Percentiles rank a stretch among this genome's conserved stretches.
These are phyloP conservation scores for Xylariaceae sp. DNA, from an alignment of 2,329 filamentous ascomycete species.

Conservation along the genomic window DNA sequence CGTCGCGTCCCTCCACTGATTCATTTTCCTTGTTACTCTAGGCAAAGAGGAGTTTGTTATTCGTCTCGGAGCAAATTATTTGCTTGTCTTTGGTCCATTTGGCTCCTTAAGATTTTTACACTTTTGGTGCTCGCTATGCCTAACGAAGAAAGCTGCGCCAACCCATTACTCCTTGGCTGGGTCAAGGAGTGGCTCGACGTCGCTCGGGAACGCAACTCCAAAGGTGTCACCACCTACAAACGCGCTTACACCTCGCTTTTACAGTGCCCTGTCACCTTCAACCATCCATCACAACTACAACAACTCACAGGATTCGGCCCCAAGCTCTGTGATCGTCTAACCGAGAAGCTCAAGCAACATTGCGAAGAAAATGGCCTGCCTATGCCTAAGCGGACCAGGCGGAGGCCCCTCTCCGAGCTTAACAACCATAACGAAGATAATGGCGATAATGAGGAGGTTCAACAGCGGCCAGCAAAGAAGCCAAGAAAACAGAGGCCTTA, in stretches of 20 bases:
- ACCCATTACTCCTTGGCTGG: slow-evolving; percentile 68
- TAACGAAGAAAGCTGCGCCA: slow-evolving; percentile 49
- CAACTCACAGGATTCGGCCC: slow-evolving; percentile 71
- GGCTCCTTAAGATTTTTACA: slow-evolving; percentile 2
- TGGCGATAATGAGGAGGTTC: slow-evolving; percentile 30
- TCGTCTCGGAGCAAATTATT: too few relatives aligned
- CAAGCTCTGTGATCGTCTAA: slow-evolving; percentile 66
- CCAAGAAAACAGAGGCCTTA: slow-evolving; percentile 60
- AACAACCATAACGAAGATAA: slow-evolving; percentile 33
- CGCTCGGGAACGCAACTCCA: slow-evolving; percentile 65
- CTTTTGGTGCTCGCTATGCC: slow-evolving; percentile 14
- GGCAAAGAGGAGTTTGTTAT: too few relatives aligned
- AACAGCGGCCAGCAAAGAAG: slow-evolving; percentile 50
- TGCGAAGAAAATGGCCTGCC: slow-evolving; percentile 64
- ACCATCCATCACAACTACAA: slow-evolving; percentile 69
- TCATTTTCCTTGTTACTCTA: too few relatives aligned
- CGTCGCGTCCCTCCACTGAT: too few relatives aligned
- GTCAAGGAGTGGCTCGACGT: slow-evolving; percentile 73
- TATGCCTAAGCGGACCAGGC: slow-evolving; percentile 59
- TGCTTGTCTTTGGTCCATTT: slow-evolving; percentile 3
- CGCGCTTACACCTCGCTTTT: slow-evolving; percentile 75
- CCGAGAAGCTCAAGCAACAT: slow-evolving; percentile 55
- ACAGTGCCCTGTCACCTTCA: slow-evolving; percentile 65
- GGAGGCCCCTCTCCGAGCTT: slow-evolving; percentile 34
- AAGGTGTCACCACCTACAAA: slow-evolving; percentile 67